Conservation (phyloP, 805 yeast species). For the Wickerhamiella slavikovae region DNA sequence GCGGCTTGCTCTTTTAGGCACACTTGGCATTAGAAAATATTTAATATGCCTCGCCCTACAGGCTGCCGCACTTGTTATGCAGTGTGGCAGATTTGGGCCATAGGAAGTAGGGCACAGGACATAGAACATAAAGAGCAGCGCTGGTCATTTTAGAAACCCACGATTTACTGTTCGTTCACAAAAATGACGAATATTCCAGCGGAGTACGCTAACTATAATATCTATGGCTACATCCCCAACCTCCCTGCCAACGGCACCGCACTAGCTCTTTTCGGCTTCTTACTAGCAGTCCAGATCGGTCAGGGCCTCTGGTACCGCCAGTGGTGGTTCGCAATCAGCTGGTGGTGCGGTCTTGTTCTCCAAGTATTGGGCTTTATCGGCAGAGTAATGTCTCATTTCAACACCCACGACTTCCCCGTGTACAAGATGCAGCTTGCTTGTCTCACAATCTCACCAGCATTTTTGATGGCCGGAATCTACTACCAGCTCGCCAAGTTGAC, state of each 20-base stretch:
- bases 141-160: no score
- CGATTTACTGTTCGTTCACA: no score
- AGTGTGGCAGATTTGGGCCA: no score
- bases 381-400: conserved; percentile 27
- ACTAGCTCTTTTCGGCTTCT: conserved; percentile 31
- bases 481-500: conserved; percentile 46
- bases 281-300: conserved; percentile 23
- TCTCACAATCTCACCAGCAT: conserved; percentile 63
- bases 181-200: no score
- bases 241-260: conserved; percentile 38
- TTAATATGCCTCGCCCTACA: no score
- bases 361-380: conserved; percentile 55
- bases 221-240: conserved; percentile 23
- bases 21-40: no score
- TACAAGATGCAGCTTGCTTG: conserved; percentile 46
- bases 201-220: no score
- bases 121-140: no score
- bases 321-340: conserved; percentile 46
- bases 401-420: conserved; percentile 17
- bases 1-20: no score
- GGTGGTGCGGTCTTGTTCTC: conserved; percentile 33
- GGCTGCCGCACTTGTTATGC: no score
- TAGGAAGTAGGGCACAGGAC: no score
- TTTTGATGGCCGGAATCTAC: conserved; percentile 70
- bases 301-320: conserved; percentile 29